phyloP scores from a whole-genome alignment of 441 rosid species.

The Kokia cookei region DNA sequence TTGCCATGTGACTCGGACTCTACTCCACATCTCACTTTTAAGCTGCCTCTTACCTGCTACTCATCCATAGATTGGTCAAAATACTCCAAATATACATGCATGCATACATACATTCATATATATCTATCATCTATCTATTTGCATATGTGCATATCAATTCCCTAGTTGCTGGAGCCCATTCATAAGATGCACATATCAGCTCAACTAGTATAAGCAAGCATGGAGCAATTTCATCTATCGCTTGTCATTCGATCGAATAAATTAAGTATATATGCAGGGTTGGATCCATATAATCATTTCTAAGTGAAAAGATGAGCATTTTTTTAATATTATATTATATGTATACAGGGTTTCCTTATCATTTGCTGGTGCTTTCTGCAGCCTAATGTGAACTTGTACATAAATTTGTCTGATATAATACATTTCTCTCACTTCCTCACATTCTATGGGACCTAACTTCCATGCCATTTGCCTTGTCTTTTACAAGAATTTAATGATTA shows the following conservation, averaged over 20 bases:
- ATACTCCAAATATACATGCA: background rate
- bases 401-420: constrained; percentile 1
- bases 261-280: too few relatives aligned
- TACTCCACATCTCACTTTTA: background rate
- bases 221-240: too few relatives aligned
- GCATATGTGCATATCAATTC: background rate
- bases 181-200: too few relatives aligned
- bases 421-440: background rate
- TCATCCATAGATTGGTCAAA: background rate
- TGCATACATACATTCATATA: too few relatives aligned
- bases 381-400: background rate
- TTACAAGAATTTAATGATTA: background rate
- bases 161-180: background rate
- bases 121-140: background rate
- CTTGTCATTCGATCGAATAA: too few relatives aligned
- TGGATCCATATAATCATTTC: too few relatives aligned
- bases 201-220: too few relatives aligned
- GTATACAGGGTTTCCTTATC: background rate
- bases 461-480: background rate
- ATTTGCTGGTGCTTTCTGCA: background rate
- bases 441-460: constrained; percentile 2
- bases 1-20: constrained; percentile 22
- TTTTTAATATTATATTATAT: background rate
- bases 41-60: background rate
- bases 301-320: too few relatives aligned